Base-by-base conservation (phyloP, 352 stramenopile species). In the Pythium plurisporium region DNA sequence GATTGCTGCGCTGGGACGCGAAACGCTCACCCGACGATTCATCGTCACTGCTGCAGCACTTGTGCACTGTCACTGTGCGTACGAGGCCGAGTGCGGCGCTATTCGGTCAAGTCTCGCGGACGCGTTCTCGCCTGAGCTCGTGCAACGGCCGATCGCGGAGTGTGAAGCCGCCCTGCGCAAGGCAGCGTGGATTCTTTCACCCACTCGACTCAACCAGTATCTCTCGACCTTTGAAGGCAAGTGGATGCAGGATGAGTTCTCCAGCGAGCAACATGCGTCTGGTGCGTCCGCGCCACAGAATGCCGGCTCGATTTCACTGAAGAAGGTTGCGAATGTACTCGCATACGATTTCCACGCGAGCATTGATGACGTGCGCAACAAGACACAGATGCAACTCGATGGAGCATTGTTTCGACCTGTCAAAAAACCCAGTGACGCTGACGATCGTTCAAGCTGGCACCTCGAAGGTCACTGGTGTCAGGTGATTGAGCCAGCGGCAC, bases 391-490 rank as follows among this genome's bases (percentile, higher is more conserved):
- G 31, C 77, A 89, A 37, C 52, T 95, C 2, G 76, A 79, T 44
- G 85, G 82, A 0, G 75, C 69, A 38, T 55, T 92, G 17, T 85
- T 52, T 59, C 66, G 12, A 25, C 70, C 38, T 3, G 25, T 71
- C 2, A 14, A 40, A 12, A 9, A 54, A 3, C 20, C 27, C 5
- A 31, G 19, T 25, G 31, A 31, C 15, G 33, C 60, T 62, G 2
- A 59, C 9, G 12, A 14, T 25, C 2, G 63, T 82, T 22, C 57
- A 15, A 22, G 64, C 63, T 92, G 73, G 82, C 63, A 76, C 19
- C 43, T 94, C 3, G 81, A 95, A 64, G 84, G 86, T 17, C 82
- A 94, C 59, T 94, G 83, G 83, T 76, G 67, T 31, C 79, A 93
- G 31, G 11, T 93, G 11, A 61, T 84, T 57, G 56, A 25, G 59